Evolutionary conservation across 176 grass and related monocot genomes (phyloP), one percentile per base, ranked within the genome.

Genomic region (Rhynchospora breviuscula): DNA sequence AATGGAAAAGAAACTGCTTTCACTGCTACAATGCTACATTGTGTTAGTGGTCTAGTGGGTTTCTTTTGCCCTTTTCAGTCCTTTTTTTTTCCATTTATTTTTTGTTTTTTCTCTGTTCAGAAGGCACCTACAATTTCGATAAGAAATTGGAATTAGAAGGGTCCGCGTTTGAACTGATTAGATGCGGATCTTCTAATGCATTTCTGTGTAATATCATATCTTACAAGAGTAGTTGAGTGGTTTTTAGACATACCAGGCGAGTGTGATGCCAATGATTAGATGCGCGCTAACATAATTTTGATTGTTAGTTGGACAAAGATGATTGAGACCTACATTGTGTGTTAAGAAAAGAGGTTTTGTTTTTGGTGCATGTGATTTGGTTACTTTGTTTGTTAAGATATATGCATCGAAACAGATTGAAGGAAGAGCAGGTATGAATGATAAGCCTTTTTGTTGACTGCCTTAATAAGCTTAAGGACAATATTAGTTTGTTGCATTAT

Each of bases 231-330:
- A 49, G 12, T 40, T 33, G 65, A 62, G 65, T 68, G 67, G 15
- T 74, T 51, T 51, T 48, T 51, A 52, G 46, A 75, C 47, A 76
- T 21, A 53, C 5, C 71, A 76, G 19, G 47, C 17, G 52, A 79
- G 19, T 78, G 29, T 60, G 40, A 22, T 80, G 26, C 17, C 59
- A 45, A 63, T 60, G 21, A 63, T 60, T 80, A 60, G 57, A 19
- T 80, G 78, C 40, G 56, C 9, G n/a, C 78, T 80, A 35, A 80
- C 56, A 80, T 63, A 63, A 46, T 81, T 81, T 62, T 63, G 60
- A 81, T 59, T 81, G 79, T 81, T 25, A 64, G 79, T 63, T 64
- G 60, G 57, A 81, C 31, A 62, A 46, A 25, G 73, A 54, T 76
- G 72, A 29, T 77, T 35, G 26, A 78, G 73, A 78, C 51, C 18